Percentiles rank a stretch among this genome's conserved stretches.
These are phyloP conservation scores for Globisporangium nunn DNA, from an alignment of 352 stramenopile genomes.

Conservation along the genomic window DNA sequence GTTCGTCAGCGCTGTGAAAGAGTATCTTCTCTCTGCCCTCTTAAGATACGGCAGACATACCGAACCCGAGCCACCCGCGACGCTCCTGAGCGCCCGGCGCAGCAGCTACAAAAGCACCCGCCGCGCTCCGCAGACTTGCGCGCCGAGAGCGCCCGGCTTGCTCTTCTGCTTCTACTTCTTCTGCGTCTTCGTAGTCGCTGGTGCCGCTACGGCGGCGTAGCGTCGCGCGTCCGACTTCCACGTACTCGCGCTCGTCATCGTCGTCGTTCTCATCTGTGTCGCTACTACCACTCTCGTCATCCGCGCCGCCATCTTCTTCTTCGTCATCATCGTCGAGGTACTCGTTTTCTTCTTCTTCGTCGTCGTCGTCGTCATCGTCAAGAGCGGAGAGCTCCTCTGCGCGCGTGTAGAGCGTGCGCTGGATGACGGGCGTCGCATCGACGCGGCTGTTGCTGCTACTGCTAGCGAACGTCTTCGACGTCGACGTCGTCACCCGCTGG, in stretches of 20 bases:
- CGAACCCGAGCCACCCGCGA: conserved; percentile 1
- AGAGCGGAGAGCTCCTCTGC: conserved; percentile 29
- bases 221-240: conserved; percentile 14
- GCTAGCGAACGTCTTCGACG: conserved; percentile 3
- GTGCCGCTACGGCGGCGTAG: conserved; percentile 7
- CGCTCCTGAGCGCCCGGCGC: conserved; percentile 7
- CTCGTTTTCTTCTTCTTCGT: conserved; percentile 19
- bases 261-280: conserved; percentile 28
- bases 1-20: background rate
- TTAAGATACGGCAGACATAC: background rate
- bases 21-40: background rate
- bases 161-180: background rate
- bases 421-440: conserved; percentile 44
- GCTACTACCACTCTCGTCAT: conserved; percentile 16
- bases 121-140: background rate
- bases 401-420: conserved; percentile 48
- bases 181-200: background rate
- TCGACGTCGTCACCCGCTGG: conserved; percentile 8
- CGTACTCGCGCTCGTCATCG: conserved; percentile 26
- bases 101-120: background rate
- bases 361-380: conserved; percentile 21
- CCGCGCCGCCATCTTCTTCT: conserved; percentile 13
- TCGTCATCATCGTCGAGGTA: conserved; percentile 22
- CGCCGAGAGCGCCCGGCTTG: background rate
- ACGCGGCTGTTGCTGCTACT: conserved; percentile 2